Base-by-base conservation (phyloP, 805 yeast species). In the Saccharomycopsis sp. region DNA sequence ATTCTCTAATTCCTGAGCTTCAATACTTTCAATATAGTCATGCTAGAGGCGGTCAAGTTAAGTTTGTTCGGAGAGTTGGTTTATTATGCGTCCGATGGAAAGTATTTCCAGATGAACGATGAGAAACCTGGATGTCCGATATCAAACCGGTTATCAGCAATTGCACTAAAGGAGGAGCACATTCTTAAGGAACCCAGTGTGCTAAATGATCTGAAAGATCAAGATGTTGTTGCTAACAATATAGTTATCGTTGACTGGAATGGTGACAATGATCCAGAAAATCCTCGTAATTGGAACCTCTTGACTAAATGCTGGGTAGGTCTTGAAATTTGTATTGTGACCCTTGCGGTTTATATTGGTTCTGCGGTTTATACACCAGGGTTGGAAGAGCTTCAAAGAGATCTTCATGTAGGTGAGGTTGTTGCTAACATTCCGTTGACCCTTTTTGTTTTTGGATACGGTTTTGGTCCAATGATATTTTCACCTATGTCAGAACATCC, bases 401-500 rank as follows among this genome's bases (percentile, higher is more conserved):
- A 75, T 36, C 74, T 75, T 52, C 50, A 60, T n/a, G 67, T 72
- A 4, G 61, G 71, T 13, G 59, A 59, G 26, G 70, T 67, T 4
- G 65, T 66, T 4, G 76, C 77, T 0, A 61, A 71, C 1, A 60
- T 79, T 28, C 77, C 79, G 2, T 63, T 79, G 53, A 61, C 80
- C 0, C 50, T 76, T 31, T 79, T 72, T 51, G 78, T 78, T 5
- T 52, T 77, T 23, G 85, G 83, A 7, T 77, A 79, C 54, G 84
- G 79, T 42, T 40, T 76, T 16, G 82, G 82, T 1, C 82, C 82
- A 2, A 63, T 78, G 64, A 50, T 76, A 2, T 72, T 76, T 43
- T 71, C 81, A 0, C 84, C 85, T 3, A 52, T 79, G 49, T 71
- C 79, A 11, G 85, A 79, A 56, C 66, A 73, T 39, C 72, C 77